Evolutionary conservation across 352 stramenopile genomes (phyloP), one percentile per base, ranked within the genome.

Genomic region (Phytophthora cajani): DNA sequence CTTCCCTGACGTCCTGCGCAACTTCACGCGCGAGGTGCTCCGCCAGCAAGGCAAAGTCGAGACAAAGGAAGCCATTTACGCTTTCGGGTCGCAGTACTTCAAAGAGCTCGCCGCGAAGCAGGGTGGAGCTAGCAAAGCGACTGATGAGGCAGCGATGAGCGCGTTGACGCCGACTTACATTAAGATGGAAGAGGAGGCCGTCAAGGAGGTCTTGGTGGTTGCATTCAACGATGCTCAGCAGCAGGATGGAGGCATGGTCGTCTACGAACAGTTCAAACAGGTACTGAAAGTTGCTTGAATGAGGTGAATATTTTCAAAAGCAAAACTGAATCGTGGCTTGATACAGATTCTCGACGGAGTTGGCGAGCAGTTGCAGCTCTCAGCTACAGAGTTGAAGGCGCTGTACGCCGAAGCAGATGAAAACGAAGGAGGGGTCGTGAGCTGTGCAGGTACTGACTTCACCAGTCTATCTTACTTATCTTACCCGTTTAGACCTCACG

Each of bases 11-110:
- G 62, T 94, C 42, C 64, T 97, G 64, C 84, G 85, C 23, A 82
- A 80, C 50, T 92, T 97, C 57, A 80, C 90, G 17, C 87, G 90
- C 25, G 89, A 97, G 46, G 82, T 94, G 46, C 66, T 97, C 59
- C 86, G 89, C 19, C 82, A 88, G n/a, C 89, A 97, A 72, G 81
- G 85, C 55, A 93, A 92, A 57, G 67, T 95, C 14, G 85, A 93
- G 70, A 91, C 84, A 5, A 87, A 87, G 52, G 88, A 93, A 46
- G 82, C 83, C 62, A 93, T 95, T 58, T 90, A 91, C 50, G 77
- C 90, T 69, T 95, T 91, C 33, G 88, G 79, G 12, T 67, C 68
- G 30, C 77, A 91, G 68, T 92, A 90, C 63, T 93, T 95, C 64
- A 80, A 82, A 19, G 85, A 93, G 11, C 60, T 93, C 14, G 25